phyloP scores from a whole-genome alignment of 306 rosid genomes.

The Trichosanthes cucumerina region DNA sequence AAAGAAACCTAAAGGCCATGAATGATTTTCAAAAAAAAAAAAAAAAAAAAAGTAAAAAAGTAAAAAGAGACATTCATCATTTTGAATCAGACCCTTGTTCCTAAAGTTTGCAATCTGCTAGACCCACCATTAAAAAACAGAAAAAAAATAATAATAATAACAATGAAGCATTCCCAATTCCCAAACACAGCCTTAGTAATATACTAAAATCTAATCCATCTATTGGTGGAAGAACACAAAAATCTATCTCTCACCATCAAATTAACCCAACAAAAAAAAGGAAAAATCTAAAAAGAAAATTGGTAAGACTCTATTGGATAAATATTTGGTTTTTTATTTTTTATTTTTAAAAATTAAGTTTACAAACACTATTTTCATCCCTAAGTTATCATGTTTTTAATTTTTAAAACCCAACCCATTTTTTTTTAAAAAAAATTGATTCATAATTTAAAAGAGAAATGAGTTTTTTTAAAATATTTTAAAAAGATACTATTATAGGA shows the following conservation, averaged over 20 bases:
- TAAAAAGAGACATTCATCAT: not conserved
- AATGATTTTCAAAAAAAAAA: not conserved
- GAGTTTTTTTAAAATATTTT: too few relatives aligned
- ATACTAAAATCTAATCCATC: not conserved
- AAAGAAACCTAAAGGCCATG: not conserved
- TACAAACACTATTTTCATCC: too few relatives aligned
- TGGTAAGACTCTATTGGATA: too few relatives aligned
- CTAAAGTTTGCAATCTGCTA: not conserved
- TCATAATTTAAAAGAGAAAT: too few relatives aligned
- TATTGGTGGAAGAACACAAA: constrained; percentile 54
- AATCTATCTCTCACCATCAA: constrained; percentile 61
- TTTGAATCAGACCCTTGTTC: not conserved
- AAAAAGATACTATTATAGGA: too few relatives aligned
- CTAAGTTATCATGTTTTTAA: too few relatives aligned
- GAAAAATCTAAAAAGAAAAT: too few relatives aligned
- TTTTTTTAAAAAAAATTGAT: too few relatives aligned
- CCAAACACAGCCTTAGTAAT: not conserved
- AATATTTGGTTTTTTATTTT: too few relatives aligned
- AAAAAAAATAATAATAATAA: not conserved
- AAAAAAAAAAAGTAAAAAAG: not conserved
- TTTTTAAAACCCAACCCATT: too few relatives aligned
- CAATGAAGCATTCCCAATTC: not conserved
- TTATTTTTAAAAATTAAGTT: too few relatives aligned
- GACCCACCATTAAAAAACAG: not conserved
- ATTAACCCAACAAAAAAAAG: not conserved